Evolutionary conservation across 2,329 filamentous ascomycete species (phyloP).

Genomic region (Cercospora zeae-maydis): DNA sequence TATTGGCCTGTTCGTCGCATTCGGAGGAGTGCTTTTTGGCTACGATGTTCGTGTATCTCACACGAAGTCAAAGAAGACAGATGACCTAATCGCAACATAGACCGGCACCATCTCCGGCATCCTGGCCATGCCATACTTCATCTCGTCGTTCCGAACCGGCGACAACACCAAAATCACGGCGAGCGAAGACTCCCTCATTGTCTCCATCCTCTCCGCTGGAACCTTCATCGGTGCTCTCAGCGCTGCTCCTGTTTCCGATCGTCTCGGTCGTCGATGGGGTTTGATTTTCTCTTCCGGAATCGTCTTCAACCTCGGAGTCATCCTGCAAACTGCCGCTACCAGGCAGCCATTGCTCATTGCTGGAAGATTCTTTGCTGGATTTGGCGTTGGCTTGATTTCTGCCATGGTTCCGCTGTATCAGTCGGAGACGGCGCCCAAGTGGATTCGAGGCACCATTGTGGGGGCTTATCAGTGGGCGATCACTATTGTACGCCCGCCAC

Average conservation of each 20-base stretch:
- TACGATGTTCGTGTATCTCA: conserved; percentile 29
- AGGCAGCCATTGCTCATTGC: conserved; percentile 34
- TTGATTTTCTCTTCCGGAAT: conserved; percentile 68
- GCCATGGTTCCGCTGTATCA: conserved; percentile 82
- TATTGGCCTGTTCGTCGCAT: conserved; percentile 42
- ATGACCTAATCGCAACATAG: not conserved
- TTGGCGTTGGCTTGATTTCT: conserved; percentile 77
- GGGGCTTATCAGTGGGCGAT: conserved; percentile 64
- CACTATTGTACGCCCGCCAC: conserved; percentile 49
- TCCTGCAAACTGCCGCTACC: conserved; percentile 36
- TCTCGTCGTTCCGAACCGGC: no score
- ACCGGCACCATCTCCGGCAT: conserved; percentile 52
- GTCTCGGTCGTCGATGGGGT: conserved; percentile 71
- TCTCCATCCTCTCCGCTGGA: conserved; percentile 77
- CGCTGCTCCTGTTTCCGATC: conserved; percentile 68
- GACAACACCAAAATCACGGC: conserved; percentile 43
- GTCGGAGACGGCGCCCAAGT: conserved; percentile 63
- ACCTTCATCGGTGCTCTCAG: conserved; percentile 74
- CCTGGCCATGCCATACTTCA: conserved; percentile 48
- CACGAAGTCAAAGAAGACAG: not conserved
- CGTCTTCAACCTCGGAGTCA: conserved; percentile 69
- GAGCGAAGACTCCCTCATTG: conserved; percentile 43
- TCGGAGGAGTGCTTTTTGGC: conserved; percentile 33
- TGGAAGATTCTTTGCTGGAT: conserved; percentile 69
- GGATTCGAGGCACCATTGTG: conserved; percentile 71